phyloP scores from a whole-genome alignment of 1,284 basidiomycete genomes.

The Singerocomus inundabilis region DNA sequence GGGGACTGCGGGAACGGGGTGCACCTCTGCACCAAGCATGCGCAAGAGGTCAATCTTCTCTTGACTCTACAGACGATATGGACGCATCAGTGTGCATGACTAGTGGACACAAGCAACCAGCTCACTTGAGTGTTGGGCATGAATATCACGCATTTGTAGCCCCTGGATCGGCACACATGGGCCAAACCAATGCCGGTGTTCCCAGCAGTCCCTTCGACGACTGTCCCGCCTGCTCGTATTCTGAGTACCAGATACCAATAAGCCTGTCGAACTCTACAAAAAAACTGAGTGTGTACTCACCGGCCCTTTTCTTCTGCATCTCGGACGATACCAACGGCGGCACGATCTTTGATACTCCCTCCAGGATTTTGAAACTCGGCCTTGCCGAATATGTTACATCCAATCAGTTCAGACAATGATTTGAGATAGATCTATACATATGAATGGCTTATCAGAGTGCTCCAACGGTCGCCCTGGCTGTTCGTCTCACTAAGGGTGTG shows the following conservation, averaged over 20 bases:
- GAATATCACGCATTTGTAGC: conserved; percentile 99
- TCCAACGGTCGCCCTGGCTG: background rate
- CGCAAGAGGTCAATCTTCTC: conserved; percentile 97
- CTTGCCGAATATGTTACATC: conserved; percentile 90
- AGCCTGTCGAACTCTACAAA: background rate
- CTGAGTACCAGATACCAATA: conserved; percentile 38
- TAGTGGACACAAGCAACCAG: background rate
- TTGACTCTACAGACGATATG: conserved; percentile 61
- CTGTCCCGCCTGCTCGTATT: conserved; percentile 88
- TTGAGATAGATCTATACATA: conserved; percentile 74
- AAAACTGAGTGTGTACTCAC: conserved; percentile 42
- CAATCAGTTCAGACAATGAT: conserved; percentile 82
- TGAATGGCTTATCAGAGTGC: conserved; percentile 2
- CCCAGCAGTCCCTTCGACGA: conserved; percentile 98
- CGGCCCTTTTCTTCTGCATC: conserved; percentile 86
- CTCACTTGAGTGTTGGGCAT: conserved; percentile 94
- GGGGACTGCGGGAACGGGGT: conserved; percentile 94
- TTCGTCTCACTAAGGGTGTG: conserved; percentile 81
- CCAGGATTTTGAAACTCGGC: conserved; percentile 99
- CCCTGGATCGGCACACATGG: conserved; percentile 89
- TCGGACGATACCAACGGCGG: conserved; percentile 85
- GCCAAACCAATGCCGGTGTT: conserved; percentile 98
- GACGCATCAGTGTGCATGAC: background rate
- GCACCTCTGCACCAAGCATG: conserved; percentile 96
- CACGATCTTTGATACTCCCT: conserved; percentile 98